These are phyloP conservation scores for Bipolaris zeicola DNA, from an alignment of 2,329 filamentous ascomycete genomes.

Conservation along the genomic window DNA sequence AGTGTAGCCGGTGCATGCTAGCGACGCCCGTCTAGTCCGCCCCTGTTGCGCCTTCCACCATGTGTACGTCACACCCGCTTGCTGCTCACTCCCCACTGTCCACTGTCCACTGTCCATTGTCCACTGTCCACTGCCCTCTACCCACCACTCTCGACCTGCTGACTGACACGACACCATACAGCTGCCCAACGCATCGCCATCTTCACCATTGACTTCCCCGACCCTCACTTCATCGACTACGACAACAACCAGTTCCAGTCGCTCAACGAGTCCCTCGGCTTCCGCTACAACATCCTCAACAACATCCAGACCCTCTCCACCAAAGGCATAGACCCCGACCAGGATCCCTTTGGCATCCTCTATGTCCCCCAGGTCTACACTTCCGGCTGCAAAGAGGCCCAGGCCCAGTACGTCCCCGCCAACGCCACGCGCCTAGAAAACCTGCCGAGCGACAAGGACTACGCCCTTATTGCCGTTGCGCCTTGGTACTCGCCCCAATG, in stretches of 20 bases:
- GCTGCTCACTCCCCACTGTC: slow-evolving; percentile 4
- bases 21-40: slow-evolving; percentile 20
- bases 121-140: background rate
- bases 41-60: slow-evolving; percentile 31
- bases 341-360: slow-evolving; percentile 75
- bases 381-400: slow-evolving; percentile 67
- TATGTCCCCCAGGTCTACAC: slow-evolving; percentile 76
- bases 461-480: slow-evolving; percentile 78
- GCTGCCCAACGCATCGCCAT: slow-evolving; percentile 44
- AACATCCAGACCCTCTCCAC: slow-evolving; percentile 79
- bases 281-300: slow-evolving; percentile 46
- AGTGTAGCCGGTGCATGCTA: slow-evolving; percentile 1
- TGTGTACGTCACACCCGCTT: slow-evolving; percentile 47
- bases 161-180: slow-evolving; percentile 17
- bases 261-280: slow-evolving; percentile 41
- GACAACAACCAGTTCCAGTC: slow-evolving; percentile 41
- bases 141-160: background rate
- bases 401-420: slow-evolving; percentile 69
- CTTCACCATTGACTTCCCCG: slow-evolving; percentile 47
- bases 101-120: background rate
- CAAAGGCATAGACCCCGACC: slow-evolving; percentile 65
- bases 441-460: slow-evolving; percentile 66
- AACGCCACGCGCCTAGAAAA: slow-evolving; percentile 77
- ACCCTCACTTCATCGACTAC: slow-evolving; percentile 36
- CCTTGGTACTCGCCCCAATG: slow-evolving; percentile 83